phyloP scores from a whole-genome alignment of 805 yeast genomes.

The Cyberlindnera euphorbiiphila region DNA sequence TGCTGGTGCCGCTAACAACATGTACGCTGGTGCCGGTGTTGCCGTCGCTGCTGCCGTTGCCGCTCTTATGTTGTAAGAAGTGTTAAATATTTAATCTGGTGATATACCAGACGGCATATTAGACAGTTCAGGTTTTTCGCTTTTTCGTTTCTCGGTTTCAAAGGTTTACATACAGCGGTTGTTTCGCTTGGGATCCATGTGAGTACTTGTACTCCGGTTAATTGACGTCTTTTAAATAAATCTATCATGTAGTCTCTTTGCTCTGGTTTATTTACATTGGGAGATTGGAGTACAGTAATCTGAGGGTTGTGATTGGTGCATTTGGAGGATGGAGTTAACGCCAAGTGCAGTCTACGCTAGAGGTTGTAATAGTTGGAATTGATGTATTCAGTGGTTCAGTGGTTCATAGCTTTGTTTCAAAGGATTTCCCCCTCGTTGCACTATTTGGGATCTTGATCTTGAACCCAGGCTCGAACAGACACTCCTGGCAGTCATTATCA shows the following conservation, averaged over 20 bases:
- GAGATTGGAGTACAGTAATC: too few relatives aligned
- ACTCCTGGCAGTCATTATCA: constrained; percentile 80
- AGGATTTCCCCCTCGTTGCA: constrained; percentile 6
- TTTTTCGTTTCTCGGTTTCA: background rate
- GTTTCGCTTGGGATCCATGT: too few relatives aligned
- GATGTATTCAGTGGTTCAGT: too few relatives aligned
- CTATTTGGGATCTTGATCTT: constrained; percentile 25
- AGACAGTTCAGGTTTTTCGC: too few relatives aligned
- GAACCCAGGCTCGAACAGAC: constrained; percentile 60
- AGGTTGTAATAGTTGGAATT: background rate
- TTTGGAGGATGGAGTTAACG: too few relatives aligned
- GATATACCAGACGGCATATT: too few relatives aligned
- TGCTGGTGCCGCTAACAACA: constrained; percentile 28
- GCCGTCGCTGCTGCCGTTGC: constrained; percentile 30
- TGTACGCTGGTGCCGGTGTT: constrained; percentile 29
- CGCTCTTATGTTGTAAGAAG: constrained; percentile 30
- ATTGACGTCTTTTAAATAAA: too few relatives aligned
- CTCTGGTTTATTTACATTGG: too few relatives aligned
- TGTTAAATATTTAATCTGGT: too few relatives aligned
- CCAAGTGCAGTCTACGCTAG: constrained; percentile 1
- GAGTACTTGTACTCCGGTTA: too few relatives aligned
- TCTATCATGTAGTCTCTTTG: too few relatives aligned
- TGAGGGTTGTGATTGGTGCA: too few relatives aligned
- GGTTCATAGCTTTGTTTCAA: constrained; percentile 1
- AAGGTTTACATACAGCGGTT: background rate